phyloP scores from a whole-genome alignment of 2,329 filamentous ascomycete species.

The Cladophialophora carrionii region DNA sequence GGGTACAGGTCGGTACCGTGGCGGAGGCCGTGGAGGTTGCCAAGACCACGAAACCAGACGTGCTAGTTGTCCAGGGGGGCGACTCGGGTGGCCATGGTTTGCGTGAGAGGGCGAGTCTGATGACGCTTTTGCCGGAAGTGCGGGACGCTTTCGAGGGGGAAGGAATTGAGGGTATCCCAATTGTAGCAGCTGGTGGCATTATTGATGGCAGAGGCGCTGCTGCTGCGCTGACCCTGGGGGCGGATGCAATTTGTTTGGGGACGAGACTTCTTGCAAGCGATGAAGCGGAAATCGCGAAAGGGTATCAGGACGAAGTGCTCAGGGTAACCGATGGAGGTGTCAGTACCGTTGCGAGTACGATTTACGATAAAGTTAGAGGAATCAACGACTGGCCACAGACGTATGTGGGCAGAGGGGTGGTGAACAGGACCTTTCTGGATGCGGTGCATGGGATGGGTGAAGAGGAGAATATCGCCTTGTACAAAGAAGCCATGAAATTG shows the following conservation, averaged over 20 bases:
- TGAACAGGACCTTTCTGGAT: constrained; percentile 59
- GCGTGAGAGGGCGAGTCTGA: constrained; percentile 50
- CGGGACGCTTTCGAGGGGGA: constrained; percentile 45
- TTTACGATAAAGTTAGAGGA: constrained; percentile 60
- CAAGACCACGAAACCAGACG: constrained; percentile 49
- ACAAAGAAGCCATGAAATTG: constrained; percentile 54
- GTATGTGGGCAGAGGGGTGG: constrained; percentile 62
- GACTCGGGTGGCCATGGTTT: constrained; percentile 61
- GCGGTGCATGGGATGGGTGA: constrained; percentile 44
- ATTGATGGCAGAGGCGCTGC: constrained; percentile 57
- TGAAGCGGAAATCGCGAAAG: constrained; percentile 55
- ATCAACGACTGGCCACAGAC: constrained; percentile 61
- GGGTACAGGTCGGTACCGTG: constrained; percentile 58
- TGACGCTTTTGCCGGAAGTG: constrained; percentile 57
- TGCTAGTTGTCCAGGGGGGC: constrained; percentile 57
- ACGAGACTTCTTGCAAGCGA: constrained; percentile 63
- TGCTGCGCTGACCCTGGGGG: constrained; percentile 57
- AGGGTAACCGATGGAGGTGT: constrained; percentile 56
- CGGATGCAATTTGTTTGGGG: constrained; percentile 62
- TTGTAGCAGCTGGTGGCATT: constrained; percentile 60
- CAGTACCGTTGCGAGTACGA: constrained; percentile 54
- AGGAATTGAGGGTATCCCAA: constrained; percentile 43
- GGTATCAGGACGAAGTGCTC: constrained; percentile 57
- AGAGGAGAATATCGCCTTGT: constrained; percentile 49
- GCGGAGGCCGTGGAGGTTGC: constrained; percentile 53